These are phyloP conservation scores for Kalmusia sp. DNA, from an alignment of 2,329 filamentous ascomycete genomes.

Conservation along the genomic window DNA sequence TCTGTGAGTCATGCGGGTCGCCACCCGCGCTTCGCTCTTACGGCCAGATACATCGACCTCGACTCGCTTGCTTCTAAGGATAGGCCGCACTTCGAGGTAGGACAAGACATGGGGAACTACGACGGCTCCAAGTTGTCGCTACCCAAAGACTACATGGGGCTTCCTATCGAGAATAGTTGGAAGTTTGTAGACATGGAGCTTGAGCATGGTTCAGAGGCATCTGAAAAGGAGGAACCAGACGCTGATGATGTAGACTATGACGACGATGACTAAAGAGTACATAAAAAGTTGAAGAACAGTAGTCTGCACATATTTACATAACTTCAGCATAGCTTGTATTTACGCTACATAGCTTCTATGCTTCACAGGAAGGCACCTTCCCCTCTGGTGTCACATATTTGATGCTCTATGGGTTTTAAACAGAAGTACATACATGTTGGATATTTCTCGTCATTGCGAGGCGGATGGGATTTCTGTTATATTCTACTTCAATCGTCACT, in stretches of 20 bases:
- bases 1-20: conserved; percentile 59
- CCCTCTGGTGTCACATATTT: no score
- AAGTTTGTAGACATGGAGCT: not conserved
- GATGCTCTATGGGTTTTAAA: no score
- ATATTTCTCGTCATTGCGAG: no score
- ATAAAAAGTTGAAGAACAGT: no score
- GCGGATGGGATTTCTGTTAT: no score
- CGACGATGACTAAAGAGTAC: not conserved
- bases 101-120: conserved; percentile 43
- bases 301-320: no score
- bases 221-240: not conserved
- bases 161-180: not conserved
- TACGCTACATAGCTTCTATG: no score
- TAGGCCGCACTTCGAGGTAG: conserved; percentile 47
- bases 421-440: no score
- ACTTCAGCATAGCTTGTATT: no score
- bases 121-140: conserved; percentile 33
- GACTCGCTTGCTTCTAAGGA: conserved; percentile 51
- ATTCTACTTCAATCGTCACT: no score
- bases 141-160: not conserved
- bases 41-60: conserved; percentile 60
- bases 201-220: no score
- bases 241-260: not conserved
- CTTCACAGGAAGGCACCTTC: no score
- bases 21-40: conserved; percentile 65